Evolutionary conservation across 1,139 yeast species (phyloP), one percentile per base, ranked within the genome.

Genomic region (Yamadazyma triangularis): DNA sequence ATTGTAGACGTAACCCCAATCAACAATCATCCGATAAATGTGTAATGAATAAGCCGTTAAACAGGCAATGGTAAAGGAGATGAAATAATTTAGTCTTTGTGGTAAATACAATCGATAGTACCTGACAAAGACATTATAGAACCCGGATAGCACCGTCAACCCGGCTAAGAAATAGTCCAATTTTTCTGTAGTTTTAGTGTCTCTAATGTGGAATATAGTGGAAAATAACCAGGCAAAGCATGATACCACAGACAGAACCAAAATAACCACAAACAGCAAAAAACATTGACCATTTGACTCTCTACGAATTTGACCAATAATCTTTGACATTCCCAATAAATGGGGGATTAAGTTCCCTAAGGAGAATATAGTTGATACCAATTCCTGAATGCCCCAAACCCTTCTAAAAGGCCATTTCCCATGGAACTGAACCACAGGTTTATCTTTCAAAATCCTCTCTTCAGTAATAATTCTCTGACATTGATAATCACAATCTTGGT

Each of bases 341-440:
- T 89, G 94, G 2, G 95, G 94, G 12, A 77, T 44, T 35, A 86
- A 76, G 51, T 91, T 91, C 7, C 86, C 79, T 8, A 89, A 42
- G 9, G 95, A 84, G 55, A 91, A 91, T 1, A 87, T 19, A 2
- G 83, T 77, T n/a, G 95, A 81, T 11, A 80, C 82, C 0, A 88
- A 61, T 51, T 91, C 98, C 53, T 91, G 98, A 19, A 84, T 64
- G 0, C 95, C 95, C 13, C 68, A 58, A 1, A 83, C 50, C 33
- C 98, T 68, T 25, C 64, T 44, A 48, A 91, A 91, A 2, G 97
- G 97, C 98, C 98, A 91, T 58, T 91, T 91, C 0, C 98, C 98
- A 54, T 91, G 97, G 58, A 87, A 91, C 51, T 91, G 98, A 28
- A 71, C 71, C 2, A 86, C 61, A 33, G 76, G 78, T 32, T 73